phyloP scores from a whole-genome alignment of 306 rosid species.

The Pachyrhizus erosus region DNA sequence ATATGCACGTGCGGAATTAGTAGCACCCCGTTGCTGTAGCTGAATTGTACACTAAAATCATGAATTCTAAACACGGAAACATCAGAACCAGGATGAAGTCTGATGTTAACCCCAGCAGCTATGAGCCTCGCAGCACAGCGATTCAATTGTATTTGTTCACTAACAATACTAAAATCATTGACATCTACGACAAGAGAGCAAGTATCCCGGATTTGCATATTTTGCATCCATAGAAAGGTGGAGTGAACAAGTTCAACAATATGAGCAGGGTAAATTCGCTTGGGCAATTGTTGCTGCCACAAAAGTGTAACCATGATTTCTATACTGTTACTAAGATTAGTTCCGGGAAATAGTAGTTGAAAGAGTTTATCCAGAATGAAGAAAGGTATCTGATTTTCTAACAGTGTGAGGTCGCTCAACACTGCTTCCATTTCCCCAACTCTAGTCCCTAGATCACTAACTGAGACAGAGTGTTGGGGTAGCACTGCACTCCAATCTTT shows the following conservation, averaged over 20 bases:
- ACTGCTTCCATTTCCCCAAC: not conserved
- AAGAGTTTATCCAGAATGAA: not conserved
- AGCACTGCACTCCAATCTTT: not conserved
- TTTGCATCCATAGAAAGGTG: not conserved
- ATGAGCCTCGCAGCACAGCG: constrained; percentile 29
- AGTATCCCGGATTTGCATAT: not conserved
- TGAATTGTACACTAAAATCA: too few relatives aligned
- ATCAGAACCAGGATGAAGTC: not conserved
- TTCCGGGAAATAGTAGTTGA: not conserved
- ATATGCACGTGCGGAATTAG: not conserved
- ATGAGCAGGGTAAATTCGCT: not conserved
- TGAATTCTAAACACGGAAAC: not conserved
- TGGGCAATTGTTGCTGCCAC: too few relatives aligned
- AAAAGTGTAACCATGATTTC: not conserved
- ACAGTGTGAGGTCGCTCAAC: constrained; percentile 22
- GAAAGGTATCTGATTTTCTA: constrained; percentile 45
- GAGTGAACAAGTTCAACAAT: constrained; percentile 37
- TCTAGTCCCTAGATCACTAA: not conserved
- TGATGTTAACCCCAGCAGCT: constrained; percentile 25
- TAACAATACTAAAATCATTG: not conserved
- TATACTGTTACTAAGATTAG: not conserved
- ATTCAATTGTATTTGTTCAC: not conserved
- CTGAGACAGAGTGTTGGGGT: not conserved
- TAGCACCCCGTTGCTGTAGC: not conserved
- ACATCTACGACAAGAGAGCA: not conserved